phyloP scores from a whole-genome alignment of 106 monocot species.

The Gastrodia elata region DNA sequence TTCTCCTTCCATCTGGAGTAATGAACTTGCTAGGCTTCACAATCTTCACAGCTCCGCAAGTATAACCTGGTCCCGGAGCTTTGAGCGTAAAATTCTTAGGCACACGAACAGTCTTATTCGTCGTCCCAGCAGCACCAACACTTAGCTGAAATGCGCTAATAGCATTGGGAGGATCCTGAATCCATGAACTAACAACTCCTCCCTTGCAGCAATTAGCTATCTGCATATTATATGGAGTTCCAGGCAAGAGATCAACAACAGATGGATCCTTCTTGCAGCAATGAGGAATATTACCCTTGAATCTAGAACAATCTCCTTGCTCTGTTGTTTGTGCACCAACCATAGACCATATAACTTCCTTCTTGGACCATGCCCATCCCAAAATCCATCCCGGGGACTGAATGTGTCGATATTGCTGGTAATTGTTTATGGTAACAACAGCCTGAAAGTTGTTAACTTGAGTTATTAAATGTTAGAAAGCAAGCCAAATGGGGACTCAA shows the following conservation, averaged over 20 bases:
- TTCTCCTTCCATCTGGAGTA: slow-evolving; percentile 66
- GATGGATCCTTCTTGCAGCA: slow-evolving; percentile 53
- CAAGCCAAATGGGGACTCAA: no score
- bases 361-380: slow-evolving; percentile 70
- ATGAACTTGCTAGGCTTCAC: slow-evolving; percentile 55
- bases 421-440: slow-evolving; percentile 83
- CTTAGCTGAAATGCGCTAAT: slow-evolving; percentile 60
- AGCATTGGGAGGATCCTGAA: slow-evolving; percentile 58
- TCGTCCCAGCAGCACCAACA: slow-evolving; percentile 56
- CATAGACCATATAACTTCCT: slow-evolving; percentile 79
- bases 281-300: slow-evolving; percentile 57
- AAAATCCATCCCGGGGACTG: slow-evolving; percentile 76
- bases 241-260: slow-evolving; percentile 64
- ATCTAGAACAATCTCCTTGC: slow-evolving; percentile 80
- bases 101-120: slow-evolving; percentile 53
- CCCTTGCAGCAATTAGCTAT: slow-evolving; percentile 88
- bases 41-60: slow-evolving; percentile 51
- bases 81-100: slow-evolving; percentile 62
- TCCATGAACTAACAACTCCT: slow-evolving; percentile 54
- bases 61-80: slow-evolving; percentile 73
- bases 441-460: slow-evolving; percentile 58
- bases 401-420: slow-evolving; percentile 84
- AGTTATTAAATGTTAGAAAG: no score
- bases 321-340: slow-evolving; percentile 60
- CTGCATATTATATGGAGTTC: slow-evolving; percentile 88